phyloP scores from a whole-genome alignment of 2,329 filamentous ascomycete species.

The Lecanicillium sp. region DNA sequence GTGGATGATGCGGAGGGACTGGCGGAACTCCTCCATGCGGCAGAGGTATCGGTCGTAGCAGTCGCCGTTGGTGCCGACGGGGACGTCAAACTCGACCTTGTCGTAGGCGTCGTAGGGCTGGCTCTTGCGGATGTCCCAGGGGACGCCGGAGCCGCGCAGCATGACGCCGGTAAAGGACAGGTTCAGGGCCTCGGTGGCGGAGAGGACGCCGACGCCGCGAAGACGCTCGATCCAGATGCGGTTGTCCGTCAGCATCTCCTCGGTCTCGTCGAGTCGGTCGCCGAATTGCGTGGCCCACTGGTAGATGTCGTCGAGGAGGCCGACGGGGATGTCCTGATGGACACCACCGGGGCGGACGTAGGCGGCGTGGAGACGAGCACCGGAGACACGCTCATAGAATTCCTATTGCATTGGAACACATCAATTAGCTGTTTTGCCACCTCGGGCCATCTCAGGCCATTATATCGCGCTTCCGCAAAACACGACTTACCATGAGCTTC shows the following conservation, averaged over 20 bases:
- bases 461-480: background rate
- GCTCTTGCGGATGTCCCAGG: conserved; percentile 94
- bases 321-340: conserved; percentile 87
- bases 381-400: conserved; percentile 99
- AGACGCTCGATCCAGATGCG: conserved; percentile 97
- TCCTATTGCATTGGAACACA: conserved; percentile 55
- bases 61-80: conserved; percentile 92
- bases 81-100: conserved; percentile 95
- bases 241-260: conserved; percentile 98
- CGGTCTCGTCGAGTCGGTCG: conserved; percentile 96
- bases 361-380: conserved; percentile 91
- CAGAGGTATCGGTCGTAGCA: conserved; percentile 99
- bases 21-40: conserved; percentile 99
- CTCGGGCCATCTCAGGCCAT: background rate
- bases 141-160: conserved; percentile 92
- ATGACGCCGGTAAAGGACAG: conserved; percentile 96
- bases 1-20: conserved; percentile 95
- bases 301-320: conserved; percentile 96
- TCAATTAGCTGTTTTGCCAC: background rate
- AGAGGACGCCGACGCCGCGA: conserved; percentile 81
- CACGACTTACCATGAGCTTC: conserved; percentile 83
- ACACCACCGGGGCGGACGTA: conserved; percentile 97
- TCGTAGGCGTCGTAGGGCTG: conserved; percentile 97
- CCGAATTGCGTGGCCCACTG: conserved; percentile 99
- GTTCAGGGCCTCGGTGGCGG: conserved; percentile 90